Conservation (phyloP, 768 basidiomycete genomes). For the Boletales sp. region DNA sequence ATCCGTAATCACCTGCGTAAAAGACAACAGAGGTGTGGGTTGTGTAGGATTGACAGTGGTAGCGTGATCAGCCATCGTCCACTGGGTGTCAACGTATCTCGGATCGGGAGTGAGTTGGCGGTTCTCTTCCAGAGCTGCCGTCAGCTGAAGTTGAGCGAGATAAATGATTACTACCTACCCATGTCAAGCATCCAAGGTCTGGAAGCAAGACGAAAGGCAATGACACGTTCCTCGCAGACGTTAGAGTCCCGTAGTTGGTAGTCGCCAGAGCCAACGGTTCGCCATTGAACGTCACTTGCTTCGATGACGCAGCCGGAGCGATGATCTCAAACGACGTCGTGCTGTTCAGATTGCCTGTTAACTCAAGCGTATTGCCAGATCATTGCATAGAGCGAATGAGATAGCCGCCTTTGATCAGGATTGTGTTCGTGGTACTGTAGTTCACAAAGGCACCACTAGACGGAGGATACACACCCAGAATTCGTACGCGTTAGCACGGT, state of each 20-base stretch:
- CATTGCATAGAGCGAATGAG: slow-evolving; percentile 40
- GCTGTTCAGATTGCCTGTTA: slow-evolving; percentile 43
- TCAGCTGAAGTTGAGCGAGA: slow-evolving; percentile 1
- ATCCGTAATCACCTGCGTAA: slow-evolving; percentile 49
- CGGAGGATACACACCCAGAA: slow-evolving; percentile 48
- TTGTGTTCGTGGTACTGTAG: slow-evolving; percentile 39
- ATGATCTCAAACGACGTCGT: slow-evolving; percentile 46
- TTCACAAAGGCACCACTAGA: slow-evolving; percentile 33
- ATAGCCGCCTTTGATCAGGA: slow-evolving; percentile 49
- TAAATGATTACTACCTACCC: slow-evolving; percentile 3
- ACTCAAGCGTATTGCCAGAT: slow-evolving; percentile 35
- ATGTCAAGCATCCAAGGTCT: slow-evolving; percentile 16
- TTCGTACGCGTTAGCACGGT: slow-evolving; percentile 47
- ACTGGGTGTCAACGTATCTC: slow-evolving; percentile 38
- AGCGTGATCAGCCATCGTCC: slow-evolving; percentile 42
- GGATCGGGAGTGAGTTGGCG: slow-evolving; percentile 25
- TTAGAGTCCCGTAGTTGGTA: slow-evolving; percentile 43
- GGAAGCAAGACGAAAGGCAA: slow-evolving; percentile 18
- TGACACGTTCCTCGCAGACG: slow-evolving; percentile 11
- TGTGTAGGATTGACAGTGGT: slow-evolving; percentile 40
- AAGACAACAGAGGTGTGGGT: slow-evolving; percentile 40
- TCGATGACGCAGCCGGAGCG: slow-evolving; percentile 39
- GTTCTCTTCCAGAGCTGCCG: slow-evolving; percentile 15
- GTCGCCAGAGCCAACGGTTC: slow-evolving; percentile 28
- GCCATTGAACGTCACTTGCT: slow-evolving; percentile 43